Base-by-base conservation (phyloP, 164 flowering plant genomes). In the Paratinospora sagittata region DNA sequence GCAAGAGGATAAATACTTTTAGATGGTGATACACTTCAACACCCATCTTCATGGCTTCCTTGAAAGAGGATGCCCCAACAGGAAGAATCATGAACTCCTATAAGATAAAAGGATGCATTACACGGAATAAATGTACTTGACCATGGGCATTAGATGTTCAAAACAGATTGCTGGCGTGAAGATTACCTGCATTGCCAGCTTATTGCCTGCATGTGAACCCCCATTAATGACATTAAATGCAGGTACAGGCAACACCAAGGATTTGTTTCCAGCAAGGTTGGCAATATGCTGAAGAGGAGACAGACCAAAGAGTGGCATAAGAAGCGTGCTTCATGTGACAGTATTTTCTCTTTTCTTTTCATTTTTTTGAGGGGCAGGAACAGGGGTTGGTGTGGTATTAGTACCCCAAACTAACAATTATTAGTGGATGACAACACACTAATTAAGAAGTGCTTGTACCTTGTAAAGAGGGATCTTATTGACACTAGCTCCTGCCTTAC, bases 21-120 rank as follows among this genome's bases (percentile, higher is more conserved):
- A 83, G 75, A 70, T 83, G 72, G 66, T 83, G 85, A 69, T 83
- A 83, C 27, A 83, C 82, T 81, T 83, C 85, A 16, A 79, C 84
- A 69, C 85, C 84, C 84, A 83, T 83, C 76, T 83, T 83, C 84
- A 83, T 83, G 67, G 85, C 84, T 72, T 83, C 85, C 69, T 74
- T 79, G 73, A 83, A 83, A 64, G 81, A 78, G 58, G 84, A 77
- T 16, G 85, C 85, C 24, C 85, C 85, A 43, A 78, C 81, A 66
- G 85, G 85, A 65, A 83, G 85, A 70, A 83, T 83, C 85, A 83
- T 83, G 67, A 83, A 83, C 67, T 83, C 84, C 85, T 83, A 52
- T 14, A 63, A 12, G 30, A 78, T 10, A 43, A 23, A 37, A n/a
- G 23, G 23, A 63, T 19, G 55, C 0, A 21, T 8, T 16, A 68